Evolutionary conservation across 192 early-diverging fungal species (phyloP).

Genomic region (Dissophora ornata): DNA sequence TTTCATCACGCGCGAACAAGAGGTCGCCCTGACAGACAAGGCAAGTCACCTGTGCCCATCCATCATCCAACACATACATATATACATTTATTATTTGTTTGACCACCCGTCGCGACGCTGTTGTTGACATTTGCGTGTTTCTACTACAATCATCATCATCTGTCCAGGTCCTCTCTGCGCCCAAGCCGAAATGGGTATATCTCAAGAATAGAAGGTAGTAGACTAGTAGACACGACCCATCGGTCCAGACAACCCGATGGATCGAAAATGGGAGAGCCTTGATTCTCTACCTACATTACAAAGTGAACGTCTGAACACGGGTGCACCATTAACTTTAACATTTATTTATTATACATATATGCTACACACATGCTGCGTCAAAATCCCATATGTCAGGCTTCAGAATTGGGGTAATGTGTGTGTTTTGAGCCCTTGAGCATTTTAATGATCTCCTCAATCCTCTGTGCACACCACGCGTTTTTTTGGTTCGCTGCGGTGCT

Average conservation of each 20-base stretch:
- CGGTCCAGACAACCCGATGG: too few species aligned
- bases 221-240: too few species aligned
- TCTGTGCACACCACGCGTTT: background rate
- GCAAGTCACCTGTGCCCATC: constrained; percentile 2
- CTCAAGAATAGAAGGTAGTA: constrained; percentile 61
- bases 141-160: too few species aligned
- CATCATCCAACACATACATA: too few species aligned
- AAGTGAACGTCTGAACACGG: constrained; percentile 20
- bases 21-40: constrained; percentile 51
- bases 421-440: background rate
- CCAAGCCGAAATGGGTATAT: constrained; percentile 63
- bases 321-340: too few species aligned
- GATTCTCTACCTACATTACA: constrained; percentile 11
- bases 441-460: background rate
- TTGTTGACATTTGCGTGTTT: too few species aligned
- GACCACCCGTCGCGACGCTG: too few species aligned
- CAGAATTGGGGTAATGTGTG: constrained; percentile 69
- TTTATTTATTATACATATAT: too few species aligned
- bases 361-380: too few species aligned
- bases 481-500: too few species aligned
- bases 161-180: constrained; percentile 54
- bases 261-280: background rate
- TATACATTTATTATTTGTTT: background rate
- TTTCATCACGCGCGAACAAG: constrained; percentile 50
- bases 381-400: constrained; percentile 50